phyloP scores from a whole-genome alignment of 1,284 basidiomycete species.

The Cronartium ribicola region DNA sequence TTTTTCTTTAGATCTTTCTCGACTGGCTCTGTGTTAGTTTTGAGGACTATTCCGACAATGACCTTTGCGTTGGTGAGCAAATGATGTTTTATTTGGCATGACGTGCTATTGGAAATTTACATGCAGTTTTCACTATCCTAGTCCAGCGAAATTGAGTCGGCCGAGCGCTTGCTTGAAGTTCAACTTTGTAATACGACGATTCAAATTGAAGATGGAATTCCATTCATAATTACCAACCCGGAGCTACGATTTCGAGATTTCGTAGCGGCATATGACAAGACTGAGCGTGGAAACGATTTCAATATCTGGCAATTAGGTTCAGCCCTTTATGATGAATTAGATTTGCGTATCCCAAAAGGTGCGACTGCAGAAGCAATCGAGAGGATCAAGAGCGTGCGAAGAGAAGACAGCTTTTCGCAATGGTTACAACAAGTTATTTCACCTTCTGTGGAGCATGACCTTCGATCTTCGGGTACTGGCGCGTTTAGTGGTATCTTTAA shows the following conservation, averaged over 20 bases:
- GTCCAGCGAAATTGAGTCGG: slow-evolving; percentile 55
- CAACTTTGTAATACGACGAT: slow-evolving; percentile 75
- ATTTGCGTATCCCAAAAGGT: slow-evolving; percentile 64
- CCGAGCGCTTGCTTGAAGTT: slow-evolving; percentile 69
- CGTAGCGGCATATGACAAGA: slow-evolving; percentile 65
- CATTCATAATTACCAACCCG: slow-evolving; percentile 59
- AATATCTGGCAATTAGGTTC: slow-evolving; percentile 78
- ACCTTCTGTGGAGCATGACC: slow-evolving; percentile 67
- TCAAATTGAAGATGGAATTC: slow-evolving; percentile 57
- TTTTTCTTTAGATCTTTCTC: neutral
- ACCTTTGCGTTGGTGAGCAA: slow-evolving; percentile 42
- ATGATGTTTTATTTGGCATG: slow-evolving; percentile 47
- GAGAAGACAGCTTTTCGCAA: slow-evolving; percentile 74
- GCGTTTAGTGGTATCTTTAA: slow-evolving; percentile 62
- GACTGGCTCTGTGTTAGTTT: neutral
- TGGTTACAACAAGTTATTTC: slow-evolving; percentile 80
- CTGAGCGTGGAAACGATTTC: slow-evolving; percentile 71
- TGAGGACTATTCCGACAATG: slow-evolving; percentile 7
- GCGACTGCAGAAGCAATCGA: slow-evolving; percentile 61
- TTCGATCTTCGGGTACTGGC: slow-evolving; percentile 55
- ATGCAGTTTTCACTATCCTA: slow-evolving; percentile 46
- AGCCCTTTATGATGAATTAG: slow-evolving; percentile 80
- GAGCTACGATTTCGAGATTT: slow-evolving; percentile 75
- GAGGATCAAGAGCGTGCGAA: slow-evolving; percentile 63
- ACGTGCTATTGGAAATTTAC: slow-evolving; percentile 56